Conservation (phyloP, 768 basidiomycete genomes). For the Pleurotus ostreatus region DNA sequence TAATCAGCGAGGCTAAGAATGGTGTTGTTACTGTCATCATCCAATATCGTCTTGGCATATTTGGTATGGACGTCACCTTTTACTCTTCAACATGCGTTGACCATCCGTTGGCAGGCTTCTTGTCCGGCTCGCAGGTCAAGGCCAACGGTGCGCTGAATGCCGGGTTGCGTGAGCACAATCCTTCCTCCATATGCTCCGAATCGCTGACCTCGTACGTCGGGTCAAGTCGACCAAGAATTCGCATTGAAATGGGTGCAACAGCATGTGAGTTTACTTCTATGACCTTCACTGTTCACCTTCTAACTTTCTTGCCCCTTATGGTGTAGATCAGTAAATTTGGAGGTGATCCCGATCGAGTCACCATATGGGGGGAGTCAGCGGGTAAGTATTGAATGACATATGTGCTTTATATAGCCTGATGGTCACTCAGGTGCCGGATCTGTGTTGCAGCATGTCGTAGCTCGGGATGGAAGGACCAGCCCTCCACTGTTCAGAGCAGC, state of each 20-base stretch:
- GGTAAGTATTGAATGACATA: background rate
- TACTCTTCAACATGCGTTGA: no score
- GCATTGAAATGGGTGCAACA: slow-evolving; percentile 4
- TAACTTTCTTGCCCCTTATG: background rate
- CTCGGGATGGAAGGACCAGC: slow-evolving; percentile 24
- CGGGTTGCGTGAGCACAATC: slow-evolving; percentile 44
- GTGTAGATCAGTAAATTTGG: slow-evolving; percentile 1
- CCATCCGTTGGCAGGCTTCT: slow-evolving; percentile 26
- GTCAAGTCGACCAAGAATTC: slow-evolving; percentile 4
- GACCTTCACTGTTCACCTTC: no score
- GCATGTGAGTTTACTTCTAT: background rate
- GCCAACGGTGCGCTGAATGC: slow-evolving; percentile 40
- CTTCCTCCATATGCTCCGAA: no score
- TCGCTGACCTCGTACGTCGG: no score
- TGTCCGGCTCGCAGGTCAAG: slow-evolving; percentile 39
- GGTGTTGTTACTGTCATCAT: slow-evolving; percentile 33
- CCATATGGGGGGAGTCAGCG: slow-evolving; percentile 18
- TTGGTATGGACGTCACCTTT: slow-evolving; percentile 9
- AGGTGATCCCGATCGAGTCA: slow-evolving; percentile 17
- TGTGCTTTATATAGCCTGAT: background rate
- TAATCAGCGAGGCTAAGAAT: slow-evolving; percentile 8
- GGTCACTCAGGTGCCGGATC: slow-evolving; percentile 27
- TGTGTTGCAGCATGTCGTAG: slow-evolving; percentile 28
- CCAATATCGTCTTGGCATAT: slow-evolving; percentile 41
- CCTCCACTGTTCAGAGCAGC: slow-evolving; percentile 22